These are phyloP conservation scores for Calocybe indica DNA, from an alignment of 768 basidiomycete genomes.

Conservation along the genomic window DNA sequence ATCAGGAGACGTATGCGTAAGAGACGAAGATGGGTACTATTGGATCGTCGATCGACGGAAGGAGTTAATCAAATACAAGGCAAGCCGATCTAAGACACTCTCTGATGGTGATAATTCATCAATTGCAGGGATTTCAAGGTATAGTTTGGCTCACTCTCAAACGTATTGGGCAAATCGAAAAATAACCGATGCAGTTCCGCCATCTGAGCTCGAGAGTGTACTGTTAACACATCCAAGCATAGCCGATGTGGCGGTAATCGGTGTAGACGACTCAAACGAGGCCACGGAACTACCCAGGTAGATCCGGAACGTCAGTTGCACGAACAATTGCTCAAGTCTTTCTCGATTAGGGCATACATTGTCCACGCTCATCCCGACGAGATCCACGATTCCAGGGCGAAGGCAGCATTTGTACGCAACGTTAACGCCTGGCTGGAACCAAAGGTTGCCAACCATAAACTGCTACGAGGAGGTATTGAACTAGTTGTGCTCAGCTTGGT, in stretches of 20 bases:
- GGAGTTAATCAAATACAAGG: conserved; percentile 58
- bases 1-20: conserved; percentile 62
- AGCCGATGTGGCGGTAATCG: conserved; percentile 63
- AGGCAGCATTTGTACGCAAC: conserved; percentile 28
- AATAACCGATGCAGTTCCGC: conserved; percentile 38
- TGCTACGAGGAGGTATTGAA: conserved; percentile 45
- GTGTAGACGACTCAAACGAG: conserved; percentile 41
- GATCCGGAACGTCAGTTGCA: conserved; percentile 4
- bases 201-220: conserved; percentile 62
- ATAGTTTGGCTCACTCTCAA: neutral
- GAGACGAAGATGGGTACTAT: conserved; percentile 55
- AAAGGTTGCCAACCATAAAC: conserved; percentile 57
- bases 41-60: conserved; percentile 55
- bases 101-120: neutral
- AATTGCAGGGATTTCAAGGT: conserved; percentile 18
- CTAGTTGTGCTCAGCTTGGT: neutral
- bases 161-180: neutral
- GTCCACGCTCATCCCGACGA: conserved; percentile 23
- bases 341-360: conserved; percentile 37
- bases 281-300: conserved; percentile 66
- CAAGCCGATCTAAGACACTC: neutral
- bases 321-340: neutral
- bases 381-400: conserved; percentile 13
- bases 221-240: conserved; percentile 55
- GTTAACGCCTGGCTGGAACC: conserved; percentile 48